phyloP scores from a whole-genome alignment of 1,284 basidiomycete genomes.

The Volvariella surrecta region DNA sequence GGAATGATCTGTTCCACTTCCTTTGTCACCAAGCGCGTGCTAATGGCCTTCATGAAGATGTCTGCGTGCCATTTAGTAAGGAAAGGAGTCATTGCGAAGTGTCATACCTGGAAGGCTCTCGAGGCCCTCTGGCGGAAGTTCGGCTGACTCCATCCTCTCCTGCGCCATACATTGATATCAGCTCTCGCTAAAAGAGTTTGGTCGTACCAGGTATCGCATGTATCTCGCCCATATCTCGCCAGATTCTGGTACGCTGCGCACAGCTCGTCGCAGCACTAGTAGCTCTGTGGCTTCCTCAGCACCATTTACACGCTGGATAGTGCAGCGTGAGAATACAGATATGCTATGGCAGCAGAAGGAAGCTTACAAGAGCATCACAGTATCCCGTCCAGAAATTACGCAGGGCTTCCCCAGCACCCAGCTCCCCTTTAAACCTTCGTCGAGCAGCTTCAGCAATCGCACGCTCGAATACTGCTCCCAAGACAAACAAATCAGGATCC shows the following conservation, averaged over 20 bases:
- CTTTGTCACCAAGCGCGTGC: conserved; percentile 41
- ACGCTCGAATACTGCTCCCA: conserved; percentile 66
- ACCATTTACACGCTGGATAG: conserved; percentile 37
- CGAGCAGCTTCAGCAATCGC: conserved; percentile 66
- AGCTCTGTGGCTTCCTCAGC: conserved; percentile 32
- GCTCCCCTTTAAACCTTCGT: conserved; percentile 40
- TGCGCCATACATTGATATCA: conserved; percentile 5
- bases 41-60: conserved; percentile 48
- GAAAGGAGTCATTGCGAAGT: conserved; percentile 4
- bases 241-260: conserved; percentile 58
- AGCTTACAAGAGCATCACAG: conserved; percentile 40
- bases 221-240: conserved; percentile 70
- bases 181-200: neutral
- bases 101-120: conserved; percentile 30
- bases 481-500: conserved; percentile 53
- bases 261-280: conserved; percentile 40
- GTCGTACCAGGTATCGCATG: conserved; percentile 53
- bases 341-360: conserved; percentile 1
- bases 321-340: conserved; percentile 4
- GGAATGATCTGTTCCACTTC: conserved; percentile 64
- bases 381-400: conserved; percentile 60
- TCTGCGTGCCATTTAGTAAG: conserved; percentile 25
- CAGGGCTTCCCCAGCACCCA: conserved; percentile 47
- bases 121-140: conserved; percentile 19
- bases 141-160: conserved; percentile 21